phyloP scores from a whole-genome alignment of 495 filamentous ascomycete genomes.

The Peziza echinospora region DNA sequence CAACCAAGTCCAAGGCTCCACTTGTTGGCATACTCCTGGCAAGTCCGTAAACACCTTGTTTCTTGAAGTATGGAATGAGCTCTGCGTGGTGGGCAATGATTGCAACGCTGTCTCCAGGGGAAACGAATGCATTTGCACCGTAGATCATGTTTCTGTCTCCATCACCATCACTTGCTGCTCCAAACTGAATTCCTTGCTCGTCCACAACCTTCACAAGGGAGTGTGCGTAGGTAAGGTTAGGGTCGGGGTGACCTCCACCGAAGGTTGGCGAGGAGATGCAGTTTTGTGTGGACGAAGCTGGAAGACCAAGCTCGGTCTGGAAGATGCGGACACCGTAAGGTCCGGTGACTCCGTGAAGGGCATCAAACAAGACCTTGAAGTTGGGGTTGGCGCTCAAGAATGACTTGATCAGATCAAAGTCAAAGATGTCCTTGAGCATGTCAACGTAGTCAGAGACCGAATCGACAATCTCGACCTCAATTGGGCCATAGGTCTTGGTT shows the following conservation, averaged over 20 bases:
- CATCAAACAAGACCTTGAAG: constrained; percentile 95
- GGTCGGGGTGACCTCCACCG: constrained; percentile 89
- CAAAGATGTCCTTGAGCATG: constrained; percentile 96
- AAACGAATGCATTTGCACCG: constrained; percentile 86
- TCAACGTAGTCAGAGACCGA: constrained; percentile 75
- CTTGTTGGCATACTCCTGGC: constrained; percentile 95
- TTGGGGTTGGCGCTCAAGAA: constrained; percentile 69
- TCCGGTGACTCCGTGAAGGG: constrained; percentile 81
- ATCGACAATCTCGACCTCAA: constrained; percentile 91
- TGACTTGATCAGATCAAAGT: constrained; percentile 81
- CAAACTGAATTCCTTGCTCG: constrained; percentile 79
- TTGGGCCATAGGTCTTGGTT: constrained; percentile 53
- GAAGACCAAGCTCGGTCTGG: constrained; percentile 71
- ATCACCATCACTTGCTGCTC: constrained; percentile 87
- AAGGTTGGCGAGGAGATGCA: constrained; percentile 85
- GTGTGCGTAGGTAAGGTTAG: constrained; percentile 94
- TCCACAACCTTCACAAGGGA: constrained; percentile 86
- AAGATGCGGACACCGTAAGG: constrained; percentile 91
- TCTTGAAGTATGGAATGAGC: constrained; percentile 92
- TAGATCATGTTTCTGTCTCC: constrained; percentile 99
- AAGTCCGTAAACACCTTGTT: constrained; percentile 84
- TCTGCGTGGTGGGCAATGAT: constrained; percentile 94
- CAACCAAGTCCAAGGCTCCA: constrained; percentile 83
- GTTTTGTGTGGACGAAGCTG: constrained; percentile 63
- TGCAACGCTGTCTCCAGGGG: constrained; percentile 84